These are phyloP conservation scores for Chrysanthemum lavandulifolium DNA, from an alignment of 129 eudicot species.

Conservation along the genomic window DNA sequence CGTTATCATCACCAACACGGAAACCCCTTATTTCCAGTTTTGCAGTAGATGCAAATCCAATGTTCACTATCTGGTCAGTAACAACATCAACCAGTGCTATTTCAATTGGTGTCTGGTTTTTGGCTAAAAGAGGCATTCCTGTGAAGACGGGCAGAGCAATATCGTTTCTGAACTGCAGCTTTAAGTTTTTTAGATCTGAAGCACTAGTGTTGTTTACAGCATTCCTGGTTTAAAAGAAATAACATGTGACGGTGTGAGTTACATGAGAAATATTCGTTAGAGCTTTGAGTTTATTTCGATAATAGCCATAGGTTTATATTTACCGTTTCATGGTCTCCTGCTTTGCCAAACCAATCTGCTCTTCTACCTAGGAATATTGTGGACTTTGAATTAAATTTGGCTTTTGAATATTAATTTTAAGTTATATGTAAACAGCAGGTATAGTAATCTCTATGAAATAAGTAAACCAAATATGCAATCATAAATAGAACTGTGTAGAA, in stretches of 20 bases:
- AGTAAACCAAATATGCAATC: no score
- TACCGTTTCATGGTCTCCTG: conserved; percentile 31
- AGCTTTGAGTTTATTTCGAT: neutral
- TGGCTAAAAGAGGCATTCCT: conserved; percentile 47
- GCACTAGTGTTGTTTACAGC: conserved; percentile 17
- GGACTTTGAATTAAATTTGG: neutral
- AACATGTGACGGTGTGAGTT: conserved; percentile 5
- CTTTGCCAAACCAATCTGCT: conserved; percentile 22
- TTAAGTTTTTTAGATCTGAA: conserved; percentile 29
- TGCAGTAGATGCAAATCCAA: conserved; percentile 49
- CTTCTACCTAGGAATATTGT: conserved; percentile 28
- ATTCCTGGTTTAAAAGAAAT: conserved; percentile 31
- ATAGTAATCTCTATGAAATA: no score
- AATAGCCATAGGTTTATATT: conserved; percentile 3
- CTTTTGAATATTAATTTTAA: neutral
- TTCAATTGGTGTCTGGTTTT: conserved; percentile 26
- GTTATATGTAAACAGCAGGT: neutral
- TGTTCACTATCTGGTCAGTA: conserved; percentile 38
- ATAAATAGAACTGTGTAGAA: no score
- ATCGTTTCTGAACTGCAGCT: conserved; percentile 34
- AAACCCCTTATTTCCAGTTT: conserved; percentile 42
- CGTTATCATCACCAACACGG: conserved; percentile 42
- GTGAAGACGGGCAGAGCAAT: conserved; percentile 40
- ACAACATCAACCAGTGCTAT: conserved; percentile 45
- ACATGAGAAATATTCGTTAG: conserved; percentile 4